Evolutionary conservation across 805 yeast species (phyloP).

Genomic region (Isabelozyma rhagii): DNA sequence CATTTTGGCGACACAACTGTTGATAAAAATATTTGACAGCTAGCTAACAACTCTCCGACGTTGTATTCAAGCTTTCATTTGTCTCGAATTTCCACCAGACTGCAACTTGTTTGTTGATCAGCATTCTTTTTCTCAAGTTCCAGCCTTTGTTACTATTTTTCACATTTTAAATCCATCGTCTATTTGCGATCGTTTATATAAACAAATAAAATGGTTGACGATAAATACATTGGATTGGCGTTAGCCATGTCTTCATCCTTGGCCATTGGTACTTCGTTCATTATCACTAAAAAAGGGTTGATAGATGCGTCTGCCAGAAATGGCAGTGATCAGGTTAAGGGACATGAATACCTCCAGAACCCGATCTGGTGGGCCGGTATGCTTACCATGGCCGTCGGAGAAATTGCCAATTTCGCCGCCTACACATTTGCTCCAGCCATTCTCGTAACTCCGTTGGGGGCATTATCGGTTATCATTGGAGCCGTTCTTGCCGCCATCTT

Average conservation of each 20-base stretch:
- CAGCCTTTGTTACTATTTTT: not conserved
- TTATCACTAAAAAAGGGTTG: constrained; percentile 84
- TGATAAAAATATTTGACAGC: too few relatives aligned
- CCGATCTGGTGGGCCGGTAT: constrained; percentile 97
- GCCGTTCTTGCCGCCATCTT: constrained; percentile 86
- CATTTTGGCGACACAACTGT: not conserved
- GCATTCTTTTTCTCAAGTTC: too few relatives aligned
- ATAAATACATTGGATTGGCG: constrained; percentile 84
- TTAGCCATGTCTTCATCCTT: constrained; percentile 83
- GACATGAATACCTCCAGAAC: constrained; percentile 73
- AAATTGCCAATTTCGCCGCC: constrained; percentile 89
- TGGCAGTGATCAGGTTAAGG: constrained; percentile 62
- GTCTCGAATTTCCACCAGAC: too few relatives aligned
- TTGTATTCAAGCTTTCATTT: too few relatives aligned
- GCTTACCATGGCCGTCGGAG: constrained; percentile 86
- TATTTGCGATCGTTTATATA: not conserved
- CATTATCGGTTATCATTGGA: constrained; percentile 85
- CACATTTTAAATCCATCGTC: not conserved
- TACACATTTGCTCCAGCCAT: constrained; percentile 95
- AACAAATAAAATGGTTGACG: constrained; percentile 49
- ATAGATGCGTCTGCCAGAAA: constrained; percentile 62
- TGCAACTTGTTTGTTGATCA: too few relatives aligned
- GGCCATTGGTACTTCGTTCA: constrained; percentile 88
- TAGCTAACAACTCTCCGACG: too few relatives aligned
- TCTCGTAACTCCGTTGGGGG: constrained; percentile 88